Percentiles rank a stretch among this genome's conserved stretches.
phyloP scores from a whole-genome alignment of 2,329 filamentous ascomycete species.

The Laburnicola sp. region DNA sequence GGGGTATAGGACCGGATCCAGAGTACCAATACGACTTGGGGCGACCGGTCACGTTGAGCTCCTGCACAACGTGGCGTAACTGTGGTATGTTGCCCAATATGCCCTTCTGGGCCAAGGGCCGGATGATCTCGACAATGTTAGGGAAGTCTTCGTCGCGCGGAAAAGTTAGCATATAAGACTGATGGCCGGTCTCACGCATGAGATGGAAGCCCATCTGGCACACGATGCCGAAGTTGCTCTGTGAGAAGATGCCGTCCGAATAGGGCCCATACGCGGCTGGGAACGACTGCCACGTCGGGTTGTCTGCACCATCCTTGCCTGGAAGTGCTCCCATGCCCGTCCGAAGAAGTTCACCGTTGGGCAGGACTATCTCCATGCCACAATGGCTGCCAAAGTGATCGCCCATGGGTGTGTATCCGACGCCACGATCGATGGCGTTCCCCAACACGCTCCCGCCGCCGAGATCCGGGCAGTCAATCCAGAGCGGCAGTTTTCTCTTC shows the following conservation, averaged over 20 bases:
- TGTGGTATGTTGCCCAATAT: conserved; percentile 52
- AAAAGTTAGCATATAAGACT: conserved; percentile 49
- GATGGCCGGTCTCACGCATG: conserved; percentile 56
- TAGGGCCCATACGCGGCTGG: conserved; percentile 41
- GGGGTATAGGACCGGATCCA: conserved; percentile 16
- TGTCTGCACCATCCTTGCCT: no score
- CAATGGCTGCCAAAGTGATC: conserved; percentile 42
- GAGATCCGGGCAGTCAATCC: conserved; percentile 47
- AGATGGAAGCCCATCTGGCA: conserved; percentile 45
- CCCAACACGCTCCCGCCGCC: conserved; percentile 38
- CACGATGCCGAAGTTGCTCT: conserved; percentile 55
- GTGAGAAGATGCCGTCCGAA: conserved; percentile 50
- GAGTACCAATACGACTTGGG: conserved; percentile 37
- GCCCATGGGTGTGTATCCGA: conserved; percentile 39
- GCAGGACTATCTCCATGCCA: conserved; percentile 50
- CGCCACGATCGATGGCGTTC: conserved; percentile 38
- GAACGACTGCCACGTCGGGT: conserved; percentile 23
- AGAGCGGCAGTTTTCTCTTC: conserved; percentile 45
- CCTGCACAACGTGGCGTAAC: conserved; percentile 47
- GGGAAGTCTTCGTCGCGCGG: conserved; percentile 54
- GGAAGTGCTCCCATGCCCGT: conserved; percentile 47
- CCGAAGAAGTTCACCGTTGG: conserved; percentile 46
- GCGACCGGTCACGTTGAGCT: conserved; percentile 46
- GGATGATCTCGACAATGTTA: conserved; percentile 54
- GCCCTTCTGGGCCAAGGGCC: conserved; percentile 42